phyloP scores from a whole-genome alignment of 2,329 filamentous ascomycete species.

The Fusarium mundagurra region DNA sequence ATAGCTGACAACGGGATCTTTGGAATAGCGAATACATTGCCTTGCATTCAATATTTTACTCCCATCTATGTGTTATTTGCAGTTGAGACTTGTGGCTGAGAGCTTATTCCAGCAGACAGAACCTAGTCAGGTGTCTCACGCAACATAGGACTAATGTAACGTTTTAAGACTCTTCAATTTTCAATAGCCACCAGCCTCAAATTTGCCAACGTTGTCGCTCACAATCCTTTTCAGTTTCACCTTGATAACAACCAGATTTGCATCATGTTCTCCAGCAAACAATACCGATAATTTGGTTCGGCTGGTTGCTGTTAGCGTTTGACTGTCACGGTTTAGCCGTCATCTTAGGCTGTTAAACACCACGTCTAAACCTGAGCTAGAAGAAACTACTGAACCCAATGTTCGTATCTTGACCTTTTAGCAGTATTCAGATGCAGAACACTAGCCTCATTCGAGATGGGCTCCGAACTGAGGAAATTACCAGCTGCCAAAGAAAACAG shows the following conservation, averaged over 20 bases:
- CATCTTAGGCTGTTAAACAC: neutral
- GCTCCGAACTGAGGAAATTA: neutral
- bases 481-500: neutral
- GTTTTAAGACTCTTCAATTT: neutral
- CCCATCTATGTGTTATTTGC: too few relatives aligned
- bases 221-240: neutral
- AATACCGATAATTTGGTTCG: neutral
- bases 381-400: neutral
- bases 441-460: neutral
- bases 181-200: neutral
- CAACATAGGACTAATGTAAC: neutral
- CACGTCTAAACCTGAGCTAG: neutral
- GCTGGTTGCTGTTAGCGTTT: neutral
- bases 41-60: neutral
- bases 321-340: neutral
- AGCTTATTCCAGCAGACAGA: too few relatives aligned
- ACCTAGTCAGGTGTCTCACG: neutral
- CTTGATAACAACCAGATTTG: neutral
- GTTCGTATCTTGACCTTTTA: neutral
- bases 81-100: too few relatives aligned
- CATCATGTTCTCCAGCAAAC: neutral
- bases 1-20: too few relatives aligned
- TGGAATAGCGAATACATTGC: fast-evolving
- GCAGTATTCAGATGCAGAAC: too few relatives aligned
- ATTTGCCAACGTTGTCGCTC: neutral